Evolutionary conservation across 2,329 filamentous ascomycete genomes (phyloP), one percentile per base, ranked within the genome.

Genomic region (Talaromyces sp.): DNA sequence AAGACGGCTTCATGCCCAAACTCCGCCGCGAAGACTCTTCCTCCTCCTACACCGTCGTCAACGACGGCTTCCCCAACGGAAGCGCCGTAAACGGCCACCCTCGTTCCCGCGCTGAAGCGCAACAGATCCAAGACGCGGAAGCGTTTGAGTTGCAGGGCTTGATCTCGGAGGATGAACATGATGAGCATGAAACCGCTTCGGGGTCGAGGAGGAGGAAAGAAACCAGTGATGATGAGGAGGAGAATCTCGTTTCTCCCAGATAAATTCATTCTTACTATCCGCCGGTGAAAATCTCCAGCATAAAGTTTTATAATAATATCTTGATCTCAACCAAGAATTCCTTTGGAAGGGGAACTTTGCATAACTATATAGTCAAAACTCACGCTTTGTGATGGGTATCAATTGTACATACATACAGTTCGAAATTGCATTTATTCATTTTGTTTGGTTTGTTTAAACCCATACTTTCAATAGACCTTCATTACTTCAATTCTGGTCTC

Each of bases 111-210:
- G 73, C 76, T 19, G 79, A 75, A 69, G 78, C 69, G 50, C 74
- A 82, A 76, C 86, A 86, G 67, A 82, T 94, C 43, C 84, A 87
- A 35, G 93, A 96, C 73, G 93, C 91, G 0, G 90, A 97, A 74
- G 93, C 97, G 71, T 99, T 97, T 75, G 95, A 98, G 79, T 84
- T 99, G 1, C 92, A 95, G 66, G 94, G 92, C 0, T 80, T 99
- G 45, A 93, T 93, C 75, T 95, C 90, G 65, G 93, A 96, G 52
- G 93, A 96, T 19, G 93, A 97, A 15, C 35, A 58, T 43, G 56
- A 58, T 3, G 31, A 31, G 10, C 52, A 56, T 13, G 37, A 41
- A 7, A 15, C 11, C 45, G 41, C 22, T 9, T 37, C n/a, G 10
- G 33, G 33, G 3, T 39, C 56, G 19, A 27, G 56, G 13, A 41